Base-by-base conservation (phyloP, 352 stramenopile species). In the Phytophthora melonis region DNA sequence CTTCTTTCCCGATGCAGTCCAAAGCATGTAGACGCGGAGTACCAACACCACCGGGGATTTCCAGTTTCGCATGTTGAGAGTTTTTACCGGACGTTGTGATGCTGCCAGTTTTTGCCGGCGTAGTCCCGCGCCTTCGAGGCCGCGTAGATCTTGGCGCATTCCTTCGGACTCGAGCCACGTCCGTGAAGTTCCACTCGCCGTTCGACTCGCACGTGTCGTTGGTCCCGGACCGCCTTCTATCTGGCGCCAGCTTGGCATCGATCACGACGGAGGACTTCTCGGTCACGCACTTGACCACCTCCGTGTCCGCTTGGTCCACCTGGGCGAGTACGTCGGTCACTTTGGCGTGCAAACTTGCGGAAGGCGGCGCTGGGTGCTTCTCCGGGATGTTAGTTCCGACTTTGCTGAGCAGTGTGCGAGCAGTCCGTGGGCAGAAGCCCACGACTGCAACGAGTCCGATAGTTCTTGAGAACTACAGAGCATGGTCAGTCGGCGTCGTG, bases 141-240 rank as follows among this genome's bases (percentile, higher is more conserved):
- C 45, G n/a, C 45, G n/a, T n/a, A 53, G n/a, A 53, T 53, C 25
- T 53, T 53, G 18, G 45, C 45, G n/a, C 45, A 53, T 53, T 53
- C 45, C 13, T 53, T 25, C 13, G 23, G 53, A 25, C 23, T 53
- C 8, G 45, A 53, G 45, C n/a, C 45, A 53, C n/a, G 45, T 53
- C n/a, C 45, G 45, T 53, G 8, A 7, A 53, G 45, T 53, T 53
- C 45, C 45, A 53, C 18, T 53, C n/a, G 45, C n/a, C 13, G n/a
- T 53, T 25, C 7, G 18, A n/a, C 1, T 53, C 25, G 45, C 45
- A 53, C 7, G 18, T 27, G n/a, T 53, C 4, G 2, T 53, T 53
- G 9, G 45, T 53, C 7, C n/a, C 45, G n/a, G 45, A 53, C n/a
- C 45, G 45, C 45, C n/a, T 27, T 27, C 45, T n/a, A 53, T 53